Conservation (phyloP, 176 grass and related monocot species). For the Avena insularis region DNA sequence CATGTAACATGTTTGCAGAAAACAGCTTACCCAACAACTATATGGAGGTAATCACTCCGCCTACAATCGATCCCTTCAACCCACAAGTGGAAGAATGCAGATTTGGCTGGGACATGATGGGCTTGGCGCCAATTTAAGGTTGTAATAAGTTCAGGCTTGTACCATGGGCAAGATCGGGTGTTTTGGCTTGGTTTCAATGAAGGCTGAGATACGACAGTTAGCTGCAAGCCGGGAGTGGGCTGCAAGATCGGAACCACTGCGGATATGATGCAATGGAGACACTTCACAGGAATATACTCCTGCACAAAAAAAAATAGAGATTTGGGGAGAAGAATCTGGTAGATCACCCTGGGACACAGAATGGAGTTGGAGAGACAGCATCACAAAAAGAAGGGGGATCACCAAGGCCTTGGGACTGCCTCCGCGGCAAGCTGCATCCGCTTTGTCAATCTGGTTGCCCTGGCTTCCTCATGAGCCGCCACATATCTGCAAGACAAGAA, state of each 20-base stretch:
- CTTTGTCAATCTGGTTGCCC: not conserved
- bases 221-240: not conserved
- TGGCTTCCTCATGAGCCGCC: not conserved
- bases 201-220: not conserved
- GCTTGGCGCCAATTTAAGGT: not conserved
- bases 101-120: not conserved
- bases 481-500: not conserved
- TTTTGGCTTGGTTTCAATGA: not conserved
- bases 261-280: not conserved
- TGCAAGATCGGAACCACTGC: not conserved
- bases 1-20: too few species aligned
- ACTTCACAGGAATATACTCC: not conserved
- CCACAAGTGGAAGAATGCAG: too few species aligned
- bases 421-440: not conserved
- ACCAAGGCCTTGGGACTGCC: not conserved
- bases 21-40: too few species aligned
- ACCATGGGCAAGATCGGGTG: not conserved
- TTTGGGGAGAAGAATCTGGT: not conserved
- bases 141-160: not conserved
- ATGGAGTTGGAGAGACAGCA: not conserved
- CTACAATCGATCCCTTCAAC: too few species aligned
- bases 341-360: not conserved
- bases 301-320: not conserved
- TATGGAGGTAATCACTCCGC: too few species aligned
- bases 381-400: not conserved